These are phyloP conservation scores for Conoideocrella luteorostrata DNA, from an alignment of 2,329 filamentous ascomycete species.

Conservation along the genomic window DNA sequence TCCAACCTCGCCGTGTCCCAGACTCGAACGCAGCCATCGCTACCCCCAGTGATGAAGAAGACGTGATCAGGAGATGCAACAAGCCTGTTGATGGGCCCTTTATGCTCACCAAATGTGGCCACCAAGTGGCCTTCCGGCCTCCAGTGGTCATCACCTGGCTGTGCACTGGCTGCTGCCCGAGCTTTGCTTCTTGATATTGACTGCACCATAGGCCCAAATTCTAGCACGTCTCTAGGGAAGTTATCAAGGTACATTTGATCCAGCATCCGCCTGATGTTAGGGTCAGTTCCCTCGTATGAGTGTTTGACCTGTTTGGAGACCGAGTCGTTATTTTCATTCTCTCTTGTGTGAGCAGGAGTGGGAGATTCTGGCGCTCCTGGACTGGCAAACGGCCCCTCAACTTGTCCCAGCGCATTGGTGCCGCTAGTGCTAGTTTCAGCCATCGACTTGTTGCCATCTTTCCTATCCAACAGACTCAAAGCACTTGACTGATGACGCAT, in stretches of 20 bases:
- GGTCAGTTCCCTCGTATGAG: slow-evolving; percentile 76
- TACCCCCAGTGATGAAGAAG: slow-evolving; percentile 91
- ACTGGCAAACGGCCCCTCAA: slow-evolving; percentile 51
- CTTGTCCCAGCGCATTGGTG: slow-evolving; percentile 52
- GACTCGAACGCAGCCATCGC: slow-evolving; percentile 84
- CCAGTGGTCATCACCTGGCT: slow-evolving; percentile 53
- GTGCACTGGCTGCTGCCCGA: slow-evolving; percentile 40
- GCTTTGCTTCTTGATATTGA: slow-evolving; percentile 53
- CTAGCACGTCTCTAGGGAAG: slow-evolving; percentile 57
- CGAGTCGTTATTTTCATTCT: slow-evolving; percentile 24
- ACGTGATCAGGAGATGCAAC: slow-evolving; percentile 80
- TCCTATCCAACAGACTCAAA: slow-evolving; percentile 51
- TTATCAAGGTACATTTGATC: slow-evolving; percentile 78
- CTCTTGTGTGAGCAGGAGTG: slow-evolving; percentile 13
- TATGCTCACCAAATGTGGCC: slow-evolving; percentile 84
- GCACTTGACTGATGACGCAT: slow-evolving; percentile 55
- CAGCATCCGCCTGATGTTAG: slow-evolving; percentile 62
- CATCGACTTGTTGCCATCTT: slow-evolving; percentile 50
- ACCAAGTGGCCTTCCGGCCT: slow-evolving; percentile 77
- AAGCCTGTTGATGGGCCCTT: slow-evolving; percentile 73
- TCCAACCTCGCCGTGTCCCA: slow-evolving; percentile 91
- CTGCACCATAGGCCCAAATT: slow-evolving; percentile 76
- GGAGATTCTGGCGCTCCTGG: slow-evolving; percentile 21
- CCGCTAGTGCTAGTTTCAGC: slow-evolving; percentile 55
- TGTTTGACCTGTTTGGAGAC: slow-evolving; percentile 54